These are phyloP conservation scores for Boletus fagicola DNA, from an alignment of 768 basidiomycete genomes.

Conservation along the genomic window DNA sequence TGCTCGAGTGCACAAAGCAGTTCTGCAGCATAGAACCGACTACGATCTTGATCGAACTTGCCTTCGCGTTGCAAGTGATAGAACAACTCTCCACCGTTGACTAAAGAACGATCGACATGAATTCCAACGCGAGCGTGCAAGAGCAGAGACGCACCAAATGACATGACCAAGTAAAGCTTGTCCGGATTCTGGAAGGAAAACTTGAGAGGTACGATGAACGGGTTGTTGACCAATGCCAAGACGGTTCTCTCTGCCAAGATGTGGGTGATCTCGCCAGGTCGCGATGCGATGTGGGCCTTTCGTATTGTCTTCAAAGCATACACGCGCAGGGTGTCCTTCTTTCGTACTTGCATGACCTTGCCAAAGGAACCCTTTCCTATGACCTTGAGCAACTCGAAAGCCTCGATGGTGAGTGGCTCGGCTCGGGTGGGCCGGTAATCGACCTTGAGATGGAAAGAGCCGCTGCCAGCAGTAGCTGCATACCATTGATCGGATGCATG, in stretches of 20 bases:
- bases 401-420: slow-evolving; percentile 89
- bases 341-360: slow-evolving; percentile 99
- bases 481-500: slow-evolving; percentile 92
- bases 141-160: slow-evolving; percentile 62
- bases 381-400: slow-evolving; percentile 95
- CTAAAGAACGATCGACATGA: slow-evolving; percentile 36
- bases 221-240: slow-evolving; percentile 94
- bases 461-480: slow-evolving; percentile 74
- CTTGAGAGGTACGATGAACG: slow-evolving; percentile 98
- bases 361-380: slow-evolving; percentile 98
- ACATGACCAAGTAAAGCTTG: slow-evolving; percentile 96
- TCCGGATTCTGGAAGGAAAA: slow-evolving; percentile 99
- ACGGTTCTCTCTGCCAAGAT: slow-evolving; percentile 97
- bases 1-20: slow-evolving; percentile 93
- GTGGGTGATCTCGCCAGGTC: slow-evolving; percentile 96
- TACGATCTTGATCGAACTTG: slow-evolving; percentile 90
- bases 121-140: background rate
- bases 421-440: slow-evolving; percentile 87
- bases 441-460: slow-evolving; percentile 94
- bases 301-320: slow-evolving; percentile 98
- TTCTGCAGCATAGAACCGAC: slow-evolving; percentile 98
- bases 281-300: slow-evolving; percentile 95
- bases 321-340: slow-evolving; percentile 96
- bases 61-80: slow-evolving; percentile 97
- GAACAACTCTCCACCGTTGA: slow-evolving; percentile 97